Evolutionary conservation across 73 alveolate genomes (phyloP), one percentile per base, ranked within the genome.

Genomic region (Diophrys appendiculata): DNA sequence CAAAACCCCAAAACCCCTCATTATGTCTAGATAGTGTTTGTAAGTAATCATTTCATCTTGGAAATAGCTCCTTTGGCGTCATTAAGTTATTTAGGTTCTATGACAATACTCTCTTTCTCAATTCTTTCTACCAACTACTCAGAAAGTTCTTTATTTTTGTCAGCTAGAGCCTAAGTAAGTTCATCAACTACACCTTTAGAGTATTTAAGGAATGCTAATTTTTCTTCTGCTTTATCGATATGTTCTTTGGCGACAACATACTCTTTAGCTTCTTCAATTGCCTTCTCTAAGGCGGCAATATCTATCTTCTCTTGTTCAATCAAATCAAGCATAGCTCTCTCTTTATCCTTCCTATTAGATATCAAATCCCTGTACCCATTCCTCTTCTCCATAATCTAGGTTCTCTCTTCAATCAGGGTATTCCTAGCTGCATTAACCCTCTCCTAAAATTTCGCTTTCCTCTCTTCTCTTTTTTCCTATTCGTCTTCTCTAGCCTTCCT

Each of bases 261-360:
- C 54, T 86, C 89, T 72, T 52, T 80, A 2, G 93, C 93, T 29
- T 78, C 93, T 31, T 86, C 87, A 53, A 86, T 71, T 24, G 89
- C 87, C 35, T 78, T 81, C 52, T 43, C 72, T 13, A 86, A 73
- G n/a, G 81, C 77, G n/a, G 79, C 68, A 33, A 86, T 27, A 34
- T 86, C 93, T 23, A 80, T 68, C 78, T 86, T 86, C 0, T 86
- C 93, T 68, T 29, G 55, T 18, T 69, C 84, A 29, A 86, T 60
- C 26, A 86, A 28, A 31, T 77, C 93, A 24, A 60, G 54, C 67
- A 86, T 72, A 8, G 60, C 33, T 65, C 67, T 73, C 54, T 86
- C 93, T 53, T 86, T 86, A 33, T 79, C 86, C 60, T 86, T 86
- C 65, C 93, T 86, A 11, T 30, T 29, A 2, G 86, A 35, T 2